Evolutionary conservation across 176 grass and related monocot species (phyloP).

Genomic region (Rhipidocladum racemiflorum): DNA sequence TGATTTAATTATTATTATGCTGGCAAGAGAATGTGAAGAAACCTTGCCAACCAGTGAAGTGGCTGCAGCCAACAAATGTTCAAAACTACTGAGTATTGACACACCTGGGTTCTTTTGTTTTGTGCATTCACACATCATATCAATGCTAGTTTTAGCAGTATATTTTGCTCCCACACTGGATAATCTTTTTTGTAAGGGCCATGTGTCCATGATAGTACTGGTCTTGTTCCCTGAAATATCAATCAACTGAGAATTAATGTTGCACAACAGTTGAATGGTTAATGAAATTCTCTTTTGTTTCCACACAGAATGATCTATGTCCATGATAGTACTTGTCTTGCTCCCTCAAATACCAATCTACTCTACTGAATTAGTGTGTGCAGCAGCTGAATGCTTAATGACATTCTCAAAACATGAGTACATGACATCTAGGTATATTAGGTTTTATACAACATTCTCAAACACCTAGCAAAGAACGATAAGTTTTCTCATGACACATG

Average conservation of each 20-base stretch:
- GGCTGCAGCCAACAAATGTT: not conserved
- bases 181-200: not conserved
- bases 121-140: not conserved
- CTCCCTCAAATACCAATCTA: not conserved
- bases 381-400: slow-evolving; percentile 10
- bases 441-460: not conserved
- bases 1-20: not conserved
- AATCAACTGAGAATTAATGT: not conserved
- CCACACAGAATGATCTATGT: not conserved
- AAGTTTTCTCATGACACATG: not conserved
- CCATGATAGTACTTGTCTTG: not conserved
- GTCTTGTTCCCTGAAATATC: not conserved
- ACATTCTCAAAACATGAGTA: slow-evolving; percentile 9
- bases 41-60: not conserved
- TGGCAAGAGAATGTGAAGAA: not conserved
- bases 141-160: not conserved
- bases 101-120: not conserved
- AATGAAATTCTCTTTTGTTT: slow-evolving; percentile 1
- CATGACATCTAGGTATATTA: not conserved
- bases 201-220: not conserved
- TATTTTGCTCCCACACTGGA: not conserved
- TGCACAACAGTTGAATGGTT: not conserved
- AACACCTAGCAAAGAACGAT: not conserved
- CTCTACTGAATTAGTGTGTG: slow-evolving; percentile 14
- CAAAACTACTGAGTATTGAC: not conserved